A percentile compares a stretch with the other conserved stretches of the same genome.
Conservation (phyloP, 345 rosid genomes). For the Gossypium anomalum region DNA sequence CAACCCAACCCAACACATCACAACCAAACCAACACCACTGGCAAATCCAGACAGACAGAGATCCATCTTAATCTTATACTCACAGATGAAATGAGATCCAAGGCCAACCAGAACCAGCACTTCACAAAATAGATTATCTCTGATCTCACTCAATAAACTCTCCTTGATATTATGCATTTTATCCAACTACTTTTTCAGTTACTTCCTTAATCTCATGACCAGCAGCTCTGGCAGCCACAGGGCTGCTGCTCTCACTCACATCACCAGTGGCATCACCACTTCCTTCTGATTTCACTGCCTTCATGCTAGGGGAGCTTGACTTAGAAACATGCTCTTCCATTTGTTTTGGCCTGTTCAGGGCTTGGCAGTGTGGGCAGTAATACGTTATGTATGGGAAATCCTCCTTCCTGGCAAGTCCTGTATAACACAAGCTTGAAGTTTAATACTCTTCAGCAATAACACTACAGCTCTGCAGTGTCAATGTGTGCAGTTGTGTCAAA, state of each 20-base stretch:
- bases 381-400: conserved; percentile 75
- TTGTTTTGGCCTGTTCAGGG: conserved; percentile 66
- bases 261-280: conserved; percentile 23
- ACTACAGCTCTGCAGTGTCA: neutral
- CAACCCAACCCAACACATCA: neutral
- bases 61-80: neutral
- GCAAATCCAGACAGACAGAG: neutral
- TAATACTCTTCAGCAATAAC: neutral
- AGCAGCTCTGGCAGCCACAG: neutral
- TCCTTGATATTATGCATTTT: neutral
- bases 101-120: neutral
- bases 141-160: neutral
- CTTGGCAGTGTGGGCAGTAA: conserved; percentile 88
- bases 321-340: conserved; percentile 32
- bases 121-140: neutral
- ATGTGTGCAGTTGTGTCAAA: neutral
- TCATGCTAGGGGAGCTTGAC: conserved; percentile 26
- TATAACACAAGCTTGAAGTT: neutral
- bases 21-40: neutral
- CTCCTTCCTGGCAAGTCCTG: conserved; percentile 88
- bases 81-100: neutral
- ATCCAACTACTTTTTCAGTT: conserved; percentile 2
- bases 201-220: conserved; percentile 2
- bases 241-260: conserved; percentile 8
- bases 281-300: conserved; percentile 21